A percentile compares a stretch with the other conserved stretches of the same genome.
Conservation (phyloP, 2,329 filamentous ascomycete species). For the Cercospora berteroae region DNA sequence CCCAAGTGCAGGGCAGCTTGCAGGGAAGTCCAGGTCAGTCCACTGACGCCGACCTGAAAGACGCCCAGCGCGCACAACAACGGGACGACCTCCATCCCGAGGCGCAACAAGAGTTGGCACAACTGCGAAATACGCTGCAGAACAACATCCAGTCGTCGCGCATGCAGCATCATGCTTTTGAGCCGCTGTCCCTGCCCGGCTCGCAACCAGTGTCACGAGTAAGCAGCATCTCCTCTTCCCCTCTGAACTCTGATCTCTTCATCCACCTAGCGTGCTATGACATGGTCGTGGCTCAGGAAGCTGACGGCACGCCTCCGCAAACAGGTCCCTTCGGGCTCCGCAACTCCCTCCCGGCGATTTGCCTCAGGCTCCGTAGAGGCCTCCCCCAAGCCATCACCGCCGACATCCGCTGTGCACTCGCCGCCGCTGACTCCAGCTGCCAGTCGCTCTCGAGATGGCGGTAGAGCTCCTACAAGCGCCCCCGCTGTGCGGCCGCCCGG, state of each 20-base stretch:
- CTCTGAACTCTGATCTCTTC: not conserved
- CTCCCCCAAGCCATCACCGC: conserved; percentile 63
- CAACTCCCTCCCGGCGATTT: conserved; percentile 41
- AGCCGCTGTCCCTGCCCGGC: conserved; percentile 82
- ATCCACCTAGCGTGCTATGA: conserved; percentile 8
- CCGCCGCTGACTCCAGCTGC: conserved; percentile 86
- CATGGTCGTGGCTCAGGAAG: conserved; percentile 22
- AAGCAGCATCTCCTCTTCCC: conserved; percentile 44
- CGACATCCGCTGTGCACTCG: conserved; percentile 71
- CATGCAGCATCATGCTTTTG: conserved; percentile 83
- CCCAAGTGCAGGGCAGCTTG: conserved; percentile 14
- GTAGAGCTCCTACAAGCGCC: conserved; percentile 19
- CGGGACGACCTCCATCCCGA: conserved; percentile 40
- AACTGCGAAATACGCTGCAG: conserved; percentile 70
- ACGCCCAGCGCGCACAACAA: conserved; percentile 16
- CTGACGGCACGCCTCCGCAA: conserved; percentile 25
- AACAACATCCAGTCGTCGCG: conserved; percentile 76
- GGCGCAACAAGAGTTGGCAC: conserved; percentile 55
- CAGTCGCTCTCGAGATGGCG: conserved; percentile 60
- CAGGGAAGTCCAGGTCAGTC: conserved; percentile 11
- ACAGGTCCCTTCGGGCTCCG: conserved; percentile 50
- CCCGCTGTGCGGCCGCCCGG: conserved; percentile 42
- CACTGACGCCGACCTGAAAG: conserved; percentile 8
- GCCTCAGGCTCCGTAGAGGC: conserved; percentile 47
- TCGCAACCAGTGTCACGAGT: conserved; percentile 83